phyloP scores from a whole-genome alignment of 1,139 yeast genomes.

The Candida neerlandica region DNA sequence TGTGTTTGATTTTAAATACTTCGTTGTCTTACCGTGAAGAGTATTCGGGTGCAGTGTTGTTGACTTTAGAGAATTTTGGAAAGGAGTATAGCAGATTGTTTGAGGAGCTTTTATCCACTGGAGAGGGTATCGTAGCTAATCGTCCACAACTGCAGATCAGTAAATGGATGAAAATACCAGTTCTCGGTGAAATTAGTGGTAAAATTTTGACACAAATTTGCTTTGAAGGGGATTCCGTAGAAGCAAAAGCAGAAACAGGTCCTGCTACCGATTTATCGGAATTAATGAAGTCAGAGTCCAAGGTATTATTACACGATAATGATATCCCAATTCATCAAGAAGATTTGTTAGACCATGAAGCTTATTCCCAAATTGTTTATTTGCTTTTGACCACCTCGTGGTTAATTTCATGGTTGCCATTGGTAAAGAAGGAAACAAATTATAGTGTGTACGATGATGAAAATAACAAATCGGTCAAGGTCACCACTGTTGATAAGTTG shows the following conservation, averaged over 20 bases:
- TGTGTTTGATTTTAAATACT: constrained; percentile 62
- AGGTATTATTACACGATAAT: constrained; percentile 27
- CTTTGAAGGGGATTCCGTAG: not conserved
- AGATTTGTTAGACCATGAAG: constrained; percentile 45
- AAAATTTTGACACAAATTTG: constrained; percentile 21
- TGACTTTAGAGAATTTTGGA: constrained; percentile 34
- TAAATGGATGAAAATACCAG: constrained; percentile 47
- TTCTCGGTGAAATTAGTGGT: constrained; percentile 37
- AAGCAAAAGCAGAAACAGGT: constrained; percentile 6
- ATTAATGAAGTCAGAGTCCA: constrained; percentile 37
- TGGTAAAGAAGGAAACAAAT: constrained; percentile 47
- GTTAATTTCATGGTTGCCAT: constrained; percentile 59
- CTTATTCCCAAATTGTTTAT: constrained; percentile 51
- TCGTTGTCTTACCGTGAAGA: constrained; percentile 58
- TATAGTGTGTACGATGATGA: constrained; percentile 30
- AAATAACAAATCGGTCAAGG: constrained; percentile 19
- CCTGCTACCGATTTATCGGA: constrained; percentile 6
- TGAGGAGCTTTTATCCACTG: constrained; percentile 28
- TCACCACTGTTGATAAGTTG: constrained; percentile 45
- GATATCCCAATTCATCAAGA: constrained; percentile 31
- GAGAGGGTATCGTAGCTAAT: constrained; percentile 20
- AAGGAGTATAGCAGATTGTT: constrained; percentile 33
- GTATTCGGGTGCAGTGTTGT: constrained; percentile 49
- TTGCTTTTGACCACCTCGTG: constrained; percentile 50
- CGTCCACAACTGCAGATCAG: constrained; percentile 35